Conservation (phyloP, 2,329 filamentous ascomycete genomes). For the Trichoderma asperellum region DNA sequence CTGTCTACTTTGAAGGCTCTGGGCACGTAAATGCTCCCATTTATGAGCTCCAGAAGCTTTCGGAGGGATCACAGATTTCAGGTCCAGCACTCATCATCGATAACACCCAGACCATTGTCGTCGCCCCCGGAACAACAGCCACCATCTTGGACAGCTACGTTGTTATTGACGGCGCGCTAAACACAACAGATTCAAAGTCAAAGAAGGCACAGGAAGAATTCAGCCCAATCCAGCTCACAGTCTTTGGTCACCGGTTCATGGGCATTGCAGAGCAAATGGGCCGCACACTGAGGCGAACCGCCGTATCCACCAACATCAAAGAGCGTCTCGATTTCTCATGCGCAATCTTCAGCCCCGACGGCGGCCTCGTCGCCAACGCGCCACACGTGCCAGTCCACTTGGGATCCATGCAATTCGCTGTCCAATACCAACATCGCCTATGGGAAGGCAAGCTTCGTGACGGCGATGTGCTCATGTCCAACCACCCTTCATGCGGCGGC, state of each 20-base stretch:
- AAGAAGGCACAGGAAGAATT: constrained; percentile 32
- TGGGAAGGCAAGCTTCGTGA: constrained; percentile 56
- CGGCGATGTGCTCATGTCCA: constrained; percentile 45
- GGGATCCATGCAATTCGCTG: constrained; percentile 79
- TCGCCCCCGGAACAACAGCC: constrained; percentile 52
- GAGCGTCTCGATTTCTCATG: constrained; percentile 82
- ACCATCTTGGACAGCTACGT: constrained; percentile 44
- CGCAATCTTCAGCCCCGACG: constrained; percentile 74
- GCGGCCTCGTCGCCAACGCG: constrained; percentile 73
- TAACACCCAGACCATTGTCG: constrained; percentile 73
- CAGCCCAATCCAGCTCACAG: constrained; percentile 69
- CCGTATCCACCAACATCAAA: constrained; percentile 78
- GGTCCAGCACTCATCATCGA: constrained; percentile 63
- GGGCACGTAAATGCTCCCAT: constrained; percentile 37
- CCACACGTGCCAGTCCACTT: constrained; percentile 78
- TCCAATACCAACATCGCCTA: constrained; percentile 69
- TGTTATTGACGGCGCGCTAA: constrained; percentile 37
- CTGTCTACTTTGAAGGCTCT: constrained; percentile 33
- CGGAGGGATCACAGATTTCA: constrained; percentile 28
- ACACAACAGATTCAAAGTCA: neutral
- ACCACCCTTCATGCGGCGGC: constrained; percentile 43
- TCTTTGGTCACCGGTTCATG: constrained; percentile 84
- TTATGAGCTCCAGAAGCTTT: constrained; percentile 34
- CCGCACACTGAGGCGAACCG: constrained; percentile 76
- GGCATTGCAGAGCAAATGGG: constrained; percentile 85